These are phyloP conservation scores for Lentinula edodes DNA, from an alignment of 768 basidiomycete genomes.

Conservation along the genomic window DNA sequence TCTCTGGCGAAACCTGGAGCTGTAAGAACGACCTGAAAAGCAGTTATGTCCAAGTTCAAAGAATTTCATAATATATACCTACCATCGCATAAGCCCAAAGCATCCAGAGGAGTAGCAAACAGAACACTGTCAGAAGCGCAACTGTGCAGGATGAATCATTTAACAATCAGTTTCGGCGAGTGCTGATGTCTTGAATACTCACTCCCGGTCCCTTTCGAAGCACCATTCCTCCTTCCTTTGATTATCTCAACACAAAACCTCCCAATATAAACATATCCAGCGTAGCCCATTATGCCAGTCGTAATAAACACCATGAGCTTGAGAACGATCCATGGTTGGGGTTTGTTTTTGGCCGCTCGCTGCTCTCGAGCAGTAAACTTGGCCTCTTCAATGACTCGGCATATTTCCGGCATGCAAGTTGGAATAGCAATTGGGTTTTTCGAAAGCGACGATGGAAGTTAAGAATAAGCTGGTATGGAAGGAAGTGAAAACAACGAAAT, in stretches of 20 bases:
- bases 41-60: background rate
- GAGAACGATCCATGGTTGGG: constrained; percentile 70
- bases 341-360: constrained; percentile 35
- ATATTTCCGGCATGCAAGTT: constrained; percentile 25
- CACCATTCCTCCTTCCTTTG: constrained; percentile 36
- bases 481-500: background rate
- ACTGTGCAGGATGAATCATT: constrained; percentile 35
- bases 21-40: constrained; percentile 52
- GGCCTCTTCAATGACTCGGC: constrained; percentile 51
- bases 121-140: constrained; percentile 58
- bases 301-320: constrained; percentile 64
- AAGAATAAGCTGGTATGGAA: too few relatives aligned
- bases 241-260: constrained; percentile 71
- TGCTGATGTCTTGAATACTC: constrained; percentile 28
- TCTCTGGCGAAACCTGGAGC: constrained; percentile 66
- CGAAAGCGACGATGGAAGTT: too few relatives aligned
- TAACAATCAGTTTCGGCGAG: background rate
- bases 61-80: constrained; percentile 12
- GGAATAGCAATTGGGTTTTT: background rate
- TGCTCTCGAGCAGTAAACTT: constrained; percentile 31
- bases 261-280: constrained; percentile 74
- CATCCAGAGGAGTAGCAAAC: constrained; percentile 61
- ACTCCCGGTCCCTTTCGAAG: constrained; percentile 57
- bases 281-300: constrained; percentile 56
- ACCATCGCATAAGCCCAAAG: constrained; percentile 79